phyloP scores from a whole-genome alignment of 805 yeast species.

The Candida arabinofermentans region DNA sequence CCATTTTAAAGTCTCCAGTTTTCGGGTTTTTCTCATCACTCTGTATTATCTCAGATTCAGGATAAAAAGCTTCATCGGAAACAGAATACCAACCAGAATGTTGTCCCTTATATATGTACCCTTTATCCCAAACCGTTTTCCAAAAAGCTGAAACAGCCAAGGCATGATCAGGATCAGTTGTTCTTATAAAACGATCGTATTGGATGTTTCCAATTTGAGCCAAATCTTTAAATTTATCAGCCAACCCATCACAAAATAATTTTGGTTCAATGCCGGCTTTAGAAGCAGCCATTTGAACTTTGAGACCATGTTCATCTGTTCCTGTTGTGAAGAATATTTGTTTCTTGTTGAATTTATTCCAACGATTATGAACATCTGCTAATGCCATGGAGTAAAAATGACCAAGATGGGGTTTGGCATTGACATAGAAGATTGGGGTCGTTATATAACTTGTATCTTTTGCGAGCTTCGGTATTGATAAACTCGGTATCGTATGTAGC shows the following conservation, averaged over 20 bases:
- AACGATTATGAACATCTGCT: conserved; percentile 73
- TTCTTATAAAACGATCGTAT: conserved; percentile 79
- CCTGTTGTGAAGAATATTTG: conserved; percentile 72
- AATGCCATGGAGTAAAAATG: conserved; percentile 85
- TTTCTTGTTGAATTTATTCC: conserved; percentile 50
- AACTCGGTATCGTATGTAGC: no score
- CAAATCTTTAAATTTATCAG: conserved; percentile 58
- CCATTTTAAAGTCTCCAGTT: conserved; percentile 30
- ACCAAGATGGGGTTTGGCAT: conserved; percentile 93
- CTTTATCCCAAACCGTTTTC: conserved; percentile 54
- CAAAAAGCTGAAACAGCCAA: conserved; percentile 66
- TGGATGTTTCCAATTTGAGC: conserved; percentile 55
- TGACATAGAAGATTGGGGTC: conserved; percentile 94
- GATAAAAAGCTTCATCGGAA: conserved; percentile 91
- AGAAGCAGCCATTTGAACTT: conserved; percentile 83
- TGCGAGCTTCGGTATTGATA: conserved; percentile 4
- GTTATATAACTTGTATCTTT: conserved; percentile 49
- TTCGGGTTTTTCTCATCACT: conserved; percentile 33
- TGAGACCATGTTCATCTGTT: conserved; percentile 95
- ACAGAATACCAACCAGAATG: conserved; percentile 95
- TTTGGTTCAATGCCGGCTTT: conserved; percentile 50
- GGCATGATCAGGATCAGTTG: conserved; percentile 81
- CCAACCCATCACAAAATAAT: conserved; percentile 66
- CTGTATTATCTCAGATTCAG: conserved; percentile 61
- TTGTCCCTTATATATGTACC: conserved; percentile 71